phyloP scores from a whole-genome alignment of 805 yeast genomes.

The Wickerhamiella bombiphila region DNA sequence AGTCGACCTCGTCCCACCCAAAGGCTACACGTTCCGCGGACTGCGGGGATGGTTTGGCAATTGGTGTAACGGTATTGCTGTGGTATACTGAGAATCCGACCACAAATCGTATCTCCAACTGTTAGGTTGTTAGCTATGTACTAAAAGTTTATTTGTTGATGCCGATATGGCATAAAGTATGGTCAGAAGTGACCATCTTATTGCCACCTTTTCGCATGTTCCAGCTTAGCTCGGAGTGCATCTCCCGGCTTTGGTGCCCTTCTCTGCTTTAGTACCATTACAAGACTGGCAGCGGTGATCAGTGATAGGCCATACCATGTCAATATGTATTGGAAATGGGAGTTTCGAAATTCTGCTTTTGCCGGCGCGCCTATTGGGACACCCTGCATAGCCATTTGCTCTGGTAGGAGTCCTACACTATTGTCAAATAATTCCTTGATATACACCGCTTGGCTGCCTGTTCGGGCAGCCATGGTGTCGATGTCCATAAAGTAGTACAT shows the following conservation, averaged over 20 bases:
- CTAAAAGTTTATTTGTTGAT: no score
- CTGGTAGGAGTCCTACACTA: slow-evolving; percentile 16
- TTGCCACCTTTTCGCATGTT: slow-evolving; percentile 21
- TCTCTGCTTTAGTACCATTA: slow-evolving; percentile 35
- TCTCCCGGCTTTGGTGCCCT: slow-evolving; percentile 7
- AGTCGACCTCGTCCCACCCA: slow-evolving; percentile 48
- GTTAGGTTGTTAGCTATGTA: no score
- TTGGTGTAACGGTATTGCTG: slow-evolving; percentile 68
- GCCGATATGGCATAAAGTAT: no score
- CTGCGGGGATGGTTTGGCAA: slow-evolving; percentile 50
- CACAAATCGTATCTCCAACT: no score
- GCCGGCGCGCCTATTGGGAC: slow-evolving; percentile 81
- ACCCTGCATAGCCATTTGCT: slow-evolving; percentile 61
- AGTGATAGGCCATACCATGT: slow-evolving; percentile 90
- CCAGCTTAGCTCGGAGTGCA: slow-evolving; percentile 15
- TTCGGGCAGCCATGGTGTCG: slow-evolving; percentile 57
- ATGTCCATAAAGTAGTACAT: slow-evolving; percentile 71
- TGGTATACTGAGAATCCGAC: slow-evolving; percentile 31
- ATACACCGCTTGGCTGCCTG: slow-evolving; percentile 58
- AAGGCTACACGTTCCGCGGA: slow-evolving; percentile 48
- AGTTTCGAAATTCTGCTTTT: slow-evolving; percentile 68
- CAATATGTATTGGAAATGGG: slow-evolving; percentile 79
- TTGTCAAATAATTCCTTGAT: slow-evolving; percentile 55
- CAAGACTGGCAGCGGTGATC: slow-evolving; percentile 54
- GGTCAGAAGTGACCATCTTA: slow-evolving; percentile 3